Percentiles rank a stretch among this genome's conserved stretches.
Conservation (phyloP, 1,284 basidiomycete genomes). For the Cutaneotrichosporon cutaneum region DNA sequence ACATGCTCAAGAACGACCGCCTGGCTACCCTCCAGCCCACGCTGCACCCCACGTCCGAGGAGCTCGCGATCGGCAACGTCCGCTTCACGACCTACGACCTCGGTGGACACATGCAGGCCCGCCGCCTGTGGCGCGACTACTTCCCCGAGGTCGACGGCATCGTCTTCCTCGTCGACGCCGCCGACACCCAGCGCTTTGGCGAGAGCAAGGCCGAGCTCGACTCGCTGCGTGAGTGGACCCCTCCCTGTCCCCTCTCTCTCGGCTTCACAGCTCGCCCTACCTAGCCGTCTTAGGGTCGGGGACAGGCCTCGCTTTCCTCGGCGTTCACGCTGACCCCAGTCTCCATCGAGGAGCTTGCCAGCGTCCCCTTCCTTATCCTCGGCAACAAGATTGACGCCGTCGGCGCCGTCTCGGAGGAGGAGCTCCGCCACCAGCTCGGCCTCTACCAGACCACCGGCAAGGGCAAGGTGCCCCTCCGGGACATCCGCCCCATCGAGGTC, state of each 20-base stretch:
- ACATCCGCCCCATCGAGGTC: slow-evolving; percentile 97
- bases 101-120: slow-evolving; percentile 97
- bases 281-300: no score
- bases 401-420: slow-evolving; percentile 96
- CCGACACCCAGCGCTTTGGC: slow-evolving; percentile 92
- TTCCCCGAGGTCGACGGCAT: slow-evolving; percentile 99
- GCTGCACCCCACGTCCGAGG: slow-evolving; percentile 98
- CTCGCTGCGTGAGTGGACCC: slow-evolving; percentile 62
- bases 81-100: slow-evolving; percentile 99
- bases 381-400: slow-evolving; percentile 99
- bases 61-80: slow-evolving; percentile 96
- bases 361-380: slow-evolving; percentile 97
- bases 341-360: slow-evolving; percentile 83
- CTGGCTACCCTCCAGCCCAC: slow-evolving; percentile 97
- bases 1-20: slow-evolving; percentile 99
- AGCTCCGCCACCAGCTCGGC: slow-evolving; percentile 90
- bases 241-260: neutral
- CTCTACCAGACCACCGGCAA: slow-evolving; percentile 99
- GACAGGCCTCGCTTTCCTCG: neutral
- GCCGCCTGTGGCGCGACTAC: slow-evolving; percentile 98
- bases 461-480: slow-evolving; percentile 94
- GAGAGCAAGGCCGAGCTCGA: slow-evolving; percentile 98
- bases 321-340: slow-evolving; percentile 31
- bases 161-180: slow-evolving; percentile 95
- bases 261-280: no score